Evolutionary conservation across 2,329 filamentous ascomycete genomes (phyloP).

Genomic region (Grosmannia huntii): DNA sequence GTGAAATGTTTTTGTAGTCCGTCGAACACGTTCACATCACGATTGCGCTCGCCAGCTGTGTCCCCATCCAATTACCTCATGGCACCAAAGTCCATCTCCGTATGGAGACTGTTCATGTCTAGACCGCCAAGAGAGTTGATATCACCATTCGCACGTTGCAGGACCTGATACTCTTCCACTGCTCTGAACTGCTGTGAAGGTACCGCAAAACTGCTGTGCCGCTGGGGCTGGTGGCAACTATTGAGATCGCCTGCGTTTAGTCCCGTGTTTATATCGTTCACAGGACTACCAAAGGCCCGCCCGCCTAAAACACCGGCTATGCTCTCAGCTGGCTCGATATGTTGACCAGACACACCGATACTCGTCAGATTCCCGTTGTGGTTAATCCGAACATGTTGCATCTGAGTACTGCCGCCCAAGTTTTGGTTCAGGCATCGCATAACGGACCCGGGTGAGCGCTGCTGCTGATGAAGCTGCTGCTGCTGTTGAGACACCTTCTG

Average conservation of each 20-base stretch:
- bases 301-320: conserved; percentile 1
- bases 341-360: conserved; percentile 1
- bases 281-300: conserved; percentile 5
- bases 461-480: conserved; percentile 9
- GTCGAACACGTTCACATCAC: not conserved
- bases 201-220: conserved; percentile 27
- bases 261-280: conserved; percentile 15
- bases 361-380: conserved; percentile 4
- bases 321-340: conserved; percentile 2
- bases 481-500: conserved; percentile 1
- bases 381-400: conserved; percentile 7
- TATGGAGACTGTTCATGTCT: conserved; percentile 22
- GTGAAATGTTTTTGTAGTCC: not conserved
- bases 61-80: conserved; percentile 17
- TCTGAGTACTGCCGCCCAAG: conserved; percentile 17
- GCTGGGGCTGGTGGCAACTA: conserved; percentile 22
- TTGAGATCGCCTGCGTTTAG: conserved; percentile 15
- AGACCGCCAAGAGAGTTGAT: conserved; percentile 21
- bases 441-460: conserved; percentile 21
- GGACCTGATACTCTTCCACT: conserved; percentile 35
- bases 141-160: conserved; percentile 33
- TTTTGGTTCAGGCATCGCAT: conserved; percentile 20
- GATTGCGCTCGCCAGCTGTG: not conserved
- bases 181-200: conserved; percentile 27
- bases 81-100: conserved; percentile 27